Percentiles rank a stretch among this genome's conserved stretches.
Evolutionary conservation across 163 green algal genomes (phyloP).

Genomic region (Chlorella variabilis): DNA sequence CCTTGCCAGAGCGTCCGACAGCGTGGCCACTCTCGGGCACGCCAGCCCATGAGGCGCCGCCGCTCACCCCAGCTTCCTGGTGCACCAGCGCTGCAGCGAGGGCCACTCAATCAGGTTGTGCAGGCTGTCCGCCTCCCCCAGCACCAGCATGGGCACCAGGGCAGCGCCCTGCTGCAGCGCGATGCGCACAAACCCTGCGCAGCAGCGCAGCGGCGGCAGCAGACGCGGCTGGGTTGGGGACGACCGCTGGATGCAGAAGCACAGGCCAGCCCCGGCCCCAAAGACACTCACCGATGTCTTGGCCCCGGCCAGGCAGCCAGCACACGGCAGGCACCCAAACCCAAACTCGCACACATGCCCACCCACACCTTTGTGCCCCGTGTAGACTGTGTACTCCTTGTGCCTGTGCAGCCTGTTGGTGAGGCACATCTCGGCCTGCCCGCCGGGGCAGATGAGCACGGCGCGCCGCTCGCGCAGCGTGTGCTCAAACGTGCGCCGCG

Average conservation of each 20-base stretch:
- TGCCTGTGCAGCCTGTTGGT: conserved; percentile 33
- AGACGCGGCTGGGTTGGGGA: not conserved
- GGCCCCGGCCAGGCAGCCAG: not conserved
- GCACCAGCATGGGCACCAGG: conserved; percentile 84
- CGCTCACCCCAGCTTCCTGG: conserved; percentile 80
- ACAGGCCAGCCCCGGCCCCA: too few relatives aligned
- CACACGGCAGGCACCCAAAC: too few relatives aligned
- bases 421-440: conserved; percentile 82
- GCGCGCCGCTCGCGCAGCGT: conserved; percentile 69
- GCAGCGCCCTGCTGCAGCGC: conserved; percentile 77
- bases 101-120: conserved; percentile 75
- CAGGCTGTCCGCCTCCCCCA: conserved; percentile 79
- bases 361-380: conserved; percentile 54
- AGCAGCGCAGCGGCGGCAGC: not conserved
- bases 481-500: conserved; percentile 70
- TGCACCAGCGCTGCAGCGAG: conserved; percentile 71
- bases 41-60: too few relatives aligned
- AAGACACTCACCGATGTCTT: too few relatives aligned
- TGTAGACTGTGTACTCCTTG: conserved; percentile 47
- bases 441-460: conserved; percentile 86
- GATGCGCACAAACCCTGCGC: conserved; percentile 73
- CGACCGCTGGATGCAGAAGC: too few relatives aligned
- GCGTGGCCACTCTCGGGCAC: too few relatives aligned
- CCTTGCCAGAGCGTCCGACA: too few relatives aligned
- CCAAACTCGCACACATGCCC: too few relatives aligned